Percentiles rank a stretch among this genome's conserved stretches.
Conservation (phyloP, 495 filamentous ascomycete genomes). For the Pyrenopolyporus hunteri region DNA sequence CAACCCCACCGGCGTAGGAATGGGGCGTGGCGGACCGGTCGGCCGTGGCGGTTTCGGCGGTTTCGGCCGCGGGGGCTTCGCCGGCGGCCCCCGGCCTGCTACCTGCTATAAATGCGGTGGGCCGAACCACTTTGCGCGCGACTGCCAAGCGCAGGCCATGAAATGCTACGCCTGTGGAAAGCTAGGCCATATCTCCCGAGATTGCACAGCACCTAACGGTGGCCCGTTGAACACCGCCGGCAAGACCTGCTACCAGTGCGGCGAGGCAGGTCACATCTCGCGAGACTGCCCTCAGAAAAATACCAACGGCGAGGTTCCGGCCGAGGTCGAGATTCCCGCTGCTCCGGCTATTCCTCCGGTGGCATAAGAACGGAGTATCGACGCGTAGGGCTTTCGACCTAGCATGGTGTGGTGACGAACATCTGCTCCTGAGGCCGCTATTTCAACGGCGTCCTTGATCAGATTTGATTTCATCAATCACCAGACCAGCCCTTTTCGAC, state of each 20-base stretch:
- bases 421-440: background rate
- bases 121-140: slow-evolving; percentile 97
- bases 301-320: slow-evolving; percentile 55
- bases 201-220: slow-evolving; percentile 97
- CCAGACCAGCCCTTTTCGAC: background rate
- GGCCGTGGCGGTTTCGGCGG: slow-evolving; percentile 72
- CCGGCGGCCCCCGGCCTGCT: slow-evolving; percentile 73
- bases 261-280: slow-evolving; percentile 93
- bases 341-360: slow-evolving; percentile 45
- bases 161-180: slow-evolving; percentile 99
- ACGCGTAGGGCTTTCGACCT: slow-evolving; percentile 4
- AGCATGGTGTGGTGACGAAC: slow-evolving; percentile 3
- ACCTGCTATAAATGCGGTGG: slow-evolving; percentile 99
- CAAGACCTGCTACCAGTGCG: slow-evolving; percentile 98
- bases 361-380: slow-evolving; percentile 33
- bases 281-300: slow-evolving; percentile 82
- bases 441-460: background rate
- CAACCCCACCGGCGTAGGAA: slow-evolving; percentile 62
- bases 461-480: background rate
- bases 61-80: slow-evolving; percentile 71
- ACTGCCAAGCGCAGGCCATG: slow-evolving; percentile 99
- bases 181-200: slow-evolving; percentile 94
- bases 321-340: slow-evolving; percentile 43
- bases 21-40: slow-evolving; percentile 69
- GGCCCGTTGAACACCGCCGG: slow-evolving; percentile 93